Evolutionary conservation across 2,329 filamentous ascomycete species (phyloP), one percentile per base, ranked within the genome.

Genomic region (Neofusicoccum parvum): DNA sequence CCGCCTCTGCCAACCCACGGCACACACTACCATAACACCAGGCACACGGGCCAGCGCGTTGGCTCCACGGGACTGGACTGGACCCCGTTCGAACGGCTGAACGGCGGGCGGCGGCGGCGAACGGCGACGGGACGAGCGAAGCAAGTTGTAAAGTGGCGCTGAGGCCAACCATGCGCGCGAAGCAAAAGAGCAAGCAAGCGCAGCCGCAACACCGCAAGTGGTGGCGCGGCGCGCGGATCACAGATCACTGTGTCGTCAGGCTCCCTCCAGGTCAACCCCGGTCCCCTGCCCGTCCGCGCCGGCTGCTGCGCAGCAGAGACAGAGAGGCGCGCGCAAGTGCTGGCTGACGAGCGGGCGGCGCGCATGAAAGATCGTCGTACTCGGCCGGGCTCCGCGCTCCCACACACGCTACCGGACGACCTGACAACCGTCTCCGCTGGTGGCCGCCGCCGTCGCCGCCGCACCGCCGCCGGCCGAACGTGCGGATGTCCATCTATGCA

Each of bases 311-410:
- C 27, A 32, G 27, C 27, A 32, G 27, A 23, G 23, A 23, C 27
- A 32, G 27, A 23, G 23, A 23, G 54, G 39, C 36, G 23, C 37
- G 20, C 17, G 54, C 54, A 20, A 37, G 20, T 23, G 36, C 27
- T 32, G 5, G 27, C 27, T 32, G 5, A 32, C 27, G 27, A 32
- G 37, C 39, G 20, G 12, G 20, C 32, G 41, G 54, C 37, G 23
- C 43, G 56, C 56, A 60, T 60, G 56, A 60, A 60, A 48, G 56
- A 60, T 60, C 56, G 43, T 48, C 56, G 56, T 37, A 32, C 56
- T 49, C 56, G 56, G 41, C 43, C 32, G 27, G 56, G 32, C 43
- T 36, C 56, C 56, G 43, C 56, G 56, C 53, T 45, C 41, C 53
- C 53, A 58, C 56, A 23, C 10, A 45, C 41, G n/a, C 56, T 48